phyloP scores from a whole-genome alignment of 1,284 basidiomycete genomes.

The Lignosus rhinocerotis region DNA sequence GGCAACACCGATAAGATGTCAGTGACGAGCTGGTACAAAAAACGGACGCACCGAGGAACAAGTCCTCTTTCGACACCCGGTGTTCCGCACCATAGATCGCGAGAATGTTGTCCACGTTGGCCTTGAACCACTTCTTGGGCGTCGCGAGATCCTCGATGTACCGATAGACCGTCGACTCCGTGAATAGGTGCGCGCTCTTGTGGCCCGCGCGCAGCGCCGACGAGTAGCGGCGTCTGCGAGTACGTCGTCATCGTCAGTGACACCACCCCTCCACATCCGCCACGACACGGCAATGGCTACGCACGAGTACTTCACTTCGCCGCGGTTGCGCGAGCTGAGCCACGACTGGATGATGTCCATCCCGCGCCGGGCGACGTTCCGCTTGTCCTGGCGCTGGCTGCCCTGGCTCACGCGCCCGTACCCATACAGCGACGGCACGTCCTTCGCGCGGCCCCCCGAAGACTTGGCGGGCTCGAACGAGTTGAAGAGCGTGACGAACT shows the following conservation, averaged over 20 bases:
- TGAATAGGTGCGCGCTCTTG: constrained; percentile 63
- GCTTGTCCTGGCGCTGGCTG: constrained; percentile 49
- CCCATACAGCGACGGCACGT: constrained; percentile 52
- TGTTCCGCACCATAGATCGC: constrained; percentile 53
- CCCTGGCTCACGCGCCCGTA: constrained; percentile 53
- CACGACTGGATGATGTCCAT: constrained; percentile 58
- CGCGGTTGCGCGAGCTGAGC: constrained; percentile 43
- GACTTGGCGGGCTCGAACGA: constrained; percentile 51
- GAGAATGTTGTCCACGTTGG: constrained; percentile 65
- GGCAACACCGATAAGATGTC: not conserved
- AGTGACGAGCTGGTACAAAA: not conserved
- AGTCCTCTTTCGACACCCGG: constrained; percentile 65
- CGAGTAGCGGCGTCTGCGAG: constrained; percentile 49
- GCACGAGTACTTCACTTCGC: constrained; percentile 36
- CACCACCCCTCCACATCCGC: not conserved
- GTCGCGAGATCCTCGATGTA: constrained; percentile 62
- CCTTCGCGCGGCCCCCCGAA: constrained; percentile 32
- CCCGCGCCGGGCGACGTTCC: constrained; percentile 53
- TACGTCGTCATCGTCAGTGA: not conserved
- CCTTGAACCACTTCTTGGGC: constrained; percentile 71
- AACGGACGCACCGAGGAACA: constrained; percentile 60
- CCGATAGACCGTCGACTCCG: constrained; percentile 67
- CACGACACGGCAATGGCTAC: not conserved
- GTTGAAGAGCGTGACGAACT: constrained; percentile 72
- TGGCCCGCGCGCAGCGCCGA: constrained; percentile 63